Conservation (phyloP, 768 basidiomycete species). For the Boletellus emodensis region DNA sequence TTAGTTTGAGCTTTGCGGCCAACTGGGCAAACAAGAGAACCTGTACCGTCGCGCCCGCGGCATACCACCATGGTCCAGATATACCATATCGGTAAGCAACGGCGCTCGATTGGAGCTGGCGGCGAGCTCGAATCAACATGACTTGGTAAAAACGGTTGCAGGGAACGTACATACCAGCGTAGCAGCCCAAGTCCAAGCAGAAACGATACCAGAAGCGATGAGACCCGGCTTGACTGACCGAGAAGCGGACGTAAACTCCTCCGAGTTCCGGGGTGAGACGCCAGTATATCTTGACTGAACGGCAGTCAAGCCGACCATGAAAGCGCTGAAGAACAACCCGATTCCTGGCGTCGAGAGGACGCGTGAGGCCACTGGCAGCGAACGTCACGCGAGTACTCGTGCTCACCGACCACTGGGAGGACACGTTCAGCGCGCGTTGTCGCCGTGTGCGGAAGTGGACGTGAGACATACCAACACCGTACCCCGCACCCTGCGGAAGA, state of each 20-base stretch:
- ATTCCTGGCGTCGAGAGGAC: slow-evolving; percentile 49
- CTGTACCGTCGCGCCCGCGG: slow-evolving; percentile 83
- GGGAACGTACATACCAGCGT: slow-evolving; percentile 52
- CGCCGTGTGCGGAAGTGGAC: not conserved
- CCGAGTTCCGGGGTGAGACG: slow-evolving; percentile 72
- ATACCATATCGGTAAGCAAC: slow-evolving; percentile 85
- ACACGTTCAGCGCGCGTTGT: not conserved
- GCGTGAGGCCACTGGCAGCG: not conserved
- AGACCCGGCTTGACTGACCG: slow-evolving; percentile 86
- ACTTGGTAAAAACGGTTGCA: not conserved
- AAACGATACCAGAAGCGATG: slow-evolving; percentile 89
- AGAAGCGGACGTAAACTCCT: slow-evolving; percentile 81
- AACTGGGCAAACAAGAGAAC: slow-evolving; percentile 89
- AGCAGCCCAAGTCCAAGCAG: slow-evolving; percentile 90
- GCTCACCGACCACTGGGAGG: slow-evolving; percentile 47
- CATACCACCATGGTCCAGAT: slow-evolving; percentile 89
- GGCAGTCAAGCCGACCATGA: slow-evolving; percentile 75
- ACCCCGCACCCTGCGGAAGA: slow-evolving; percentile 79
- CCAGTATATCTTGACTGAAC: slow-evolving; percentile 82
- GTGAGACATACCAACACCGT: slow-evolving; percentile 64
- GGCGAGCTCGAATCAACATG: slow-evolving; percentile 6
- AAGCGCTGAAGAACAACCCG: slow-evolving; percentile 80
- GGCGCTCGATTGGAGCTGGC: slow-evolving; percentile 71
- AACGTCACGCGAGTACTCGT: not conserved
- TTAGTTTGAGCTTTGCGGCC: slow-evolving; percentile 87